Conservation (phyloP, 2,329 filamentous ascomycete species). For the Claviceps digitariae region DNA sequence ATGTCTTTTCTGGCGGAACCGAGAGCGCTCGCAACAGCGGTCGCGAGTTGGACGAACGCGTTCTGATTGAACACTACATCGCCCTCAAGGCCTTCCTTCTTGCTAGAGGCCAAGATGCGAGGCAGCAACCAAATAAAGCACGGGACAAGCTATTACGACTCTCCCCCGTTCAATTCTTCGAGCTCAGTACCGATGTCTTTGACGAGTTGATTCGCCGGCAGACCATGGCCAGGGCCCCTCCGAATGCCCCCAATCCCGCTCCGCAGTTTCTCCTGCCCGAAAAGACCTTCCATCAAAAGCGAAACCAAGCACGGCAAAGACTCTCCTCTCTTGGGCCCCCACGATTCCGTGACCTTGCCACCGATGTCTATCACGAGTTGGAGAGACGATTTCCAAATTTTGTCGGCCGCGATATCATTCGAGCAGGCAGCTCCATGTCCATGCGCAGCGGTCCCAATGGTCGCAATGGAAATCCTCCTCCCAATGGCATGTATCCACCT, state of each 20-base stretch:
- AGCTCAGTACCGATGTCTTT: constrained; percentile 94
- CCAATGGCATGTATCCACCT: constrained; percentile 37
- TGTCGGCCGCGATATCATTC: constrained; percentile 51
- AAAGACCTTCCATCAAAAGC: constrained; percentile 84
- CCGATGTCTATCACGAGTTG: constrained; percentile 90
- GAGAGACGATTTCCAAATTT: constrained; percentile 83
- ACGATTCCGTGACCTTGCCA: constrained; percentile 81
- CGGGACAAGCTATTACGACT: constrained; percentile 87
- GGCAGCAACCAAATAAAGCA: constrained; percentile 70
- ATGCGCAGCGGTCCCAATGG: constrained; percentile 44
- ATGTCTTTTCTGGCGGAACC: constrained; percentile 52
- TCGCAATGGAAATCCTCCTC: constrained; percentile 46
- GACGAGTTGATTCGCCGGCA: constrained; percentile 87
- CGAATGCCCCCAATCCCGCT: constrained; percentile 38
- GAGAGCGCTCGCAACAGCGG: constrained; percentile 48
- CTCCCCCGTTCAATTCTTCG: constrained; percentile 86
- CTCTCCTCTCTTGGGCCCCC: constrained; percentile 77
- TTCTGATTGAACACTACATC: constrained; percentile 68
- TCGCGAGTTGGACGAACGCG: constrained; percentile 46
- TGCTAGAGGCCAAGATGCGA: constrained; percentile 62
- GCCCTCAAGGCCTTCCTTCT: constrained; percentile 66
- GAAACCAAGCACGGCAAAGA: constrained; percentile 94
- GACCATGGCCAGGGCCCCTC: constrained; percentile 41
- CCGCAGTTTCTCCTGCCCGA: constrained; percentile 73
- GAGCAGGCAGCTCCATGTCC: constrained; percentile 55